phyloP scores from a whole-genome alignment of 2,329 filamentous ascomycete species.

The Alternaria arbusti region DNA sequence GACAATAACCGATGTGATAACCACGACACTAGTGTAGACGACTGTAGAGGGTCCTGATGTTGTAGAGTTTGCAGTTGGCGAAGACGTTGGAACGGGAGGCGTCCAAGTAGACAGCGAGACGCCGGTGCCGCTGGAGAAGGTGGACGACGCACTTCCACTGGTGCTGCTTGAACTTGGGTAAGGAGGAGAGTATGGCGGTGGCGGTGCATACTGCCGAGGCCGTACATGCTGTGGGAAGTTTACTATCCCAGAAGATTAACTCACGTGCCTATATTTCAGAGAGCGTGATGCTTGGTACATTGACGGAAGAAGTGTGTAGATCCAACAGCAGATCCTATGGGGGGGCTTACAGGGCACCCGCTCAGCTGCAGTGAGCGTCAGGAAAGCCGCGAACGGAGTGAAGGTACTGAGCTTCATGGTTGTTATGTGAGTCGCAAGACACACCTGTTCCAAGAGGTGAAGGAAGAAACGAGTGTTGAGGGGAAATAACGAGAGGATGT shows the following conservation, averaged over 20 bases:
- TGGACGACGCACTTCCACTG: conserved; percentile 1
- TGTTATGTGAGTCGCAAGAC: not conserved
- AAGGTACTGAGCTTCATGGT: conserved; percentile 29
- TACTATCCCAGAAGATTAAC: conserved; percentile 10
- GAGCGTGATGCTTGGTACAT: not conserved
- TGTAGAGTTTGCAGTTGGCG: conserved; percentile 2
- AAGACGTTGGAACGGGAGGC: not conserved
- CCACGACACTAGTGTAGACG: conserved; percentile 8
- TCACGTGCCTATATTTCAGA: not conserved
- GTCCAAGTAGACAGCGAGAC: conserved; percentile 11
- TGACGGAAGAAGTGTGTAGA: not conserved
- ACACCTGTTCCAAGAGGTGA: not conserved
- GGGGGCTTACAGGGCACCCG: conserved; percentile 21
- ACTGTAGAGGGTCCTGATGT: not conserved
- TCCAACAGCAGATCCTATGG: not conserved
- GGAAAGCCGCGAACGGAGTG: conserved; percentile 15
- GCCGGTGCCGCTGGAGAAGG: conserved; percentile 3
- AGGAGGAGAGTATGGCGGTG: conserved; percentile 21
- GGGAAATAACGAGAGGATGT: conserved; percentile 19
- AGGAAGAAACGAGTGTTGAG: conserved; percentile 9
- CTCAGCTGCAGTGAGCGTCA: conserved; percentile 21
- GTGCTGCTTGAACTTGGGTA: conserved; percentile 11
- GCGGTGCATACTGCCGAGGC: conserved; percentile 27
- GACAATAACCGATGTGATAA: conserved; percentile 7
- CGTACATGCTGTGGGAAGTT: conserved; percentile 21